Evolutionary conservation across 2,329 filamentous ascomycete genomes (phyloP).

Genomic region (Harringtonia aguacate): DNA sequence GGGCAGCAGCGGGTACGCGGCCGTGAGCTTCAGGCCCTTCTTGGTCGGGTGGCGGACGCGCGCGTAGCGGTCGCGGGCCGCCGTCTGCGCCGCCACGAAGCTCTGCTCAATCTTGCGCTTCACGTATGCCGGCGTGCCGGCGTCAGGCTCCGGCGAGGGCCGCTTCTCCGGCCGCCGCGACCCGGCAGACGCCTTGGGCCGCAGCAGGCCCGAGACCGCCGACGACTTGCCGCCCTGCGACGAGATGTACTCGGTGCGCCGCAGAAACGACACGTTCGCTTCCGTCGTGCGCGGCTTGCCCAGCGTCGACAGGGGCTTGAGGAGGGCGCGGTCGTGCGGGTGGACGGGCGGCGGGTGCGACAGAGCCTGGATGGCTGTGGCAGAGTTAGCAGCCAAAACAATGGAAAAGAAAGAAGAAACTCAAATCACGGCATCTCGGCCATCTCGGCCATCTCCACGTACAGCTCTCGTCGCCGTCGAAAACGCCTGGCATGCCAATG

Average conservation of each 20-base stretch:
- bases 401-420: no score
- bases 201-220: neutral
- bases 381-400: no score
- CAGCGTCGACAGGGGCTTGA: conserved; percentile 73
- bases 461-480: conserved; percentile 93
- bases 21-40: conserved; percentile 45
- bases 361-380: conserved; percentile 68
- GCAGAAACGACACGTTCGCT: conserved; percentile 80
- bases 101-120: conserved; percentile 55
- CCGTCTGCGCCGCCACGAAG: conserved; percentile 43
- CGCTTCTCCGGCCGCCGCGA: conserved; percentile 33
- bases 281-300: conserved; percentile 73
- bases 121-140: conserved; percentile 55
- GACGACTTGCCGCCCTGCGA: conserved; percentile 38
- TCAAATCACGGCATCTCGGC: no score
- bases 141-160: conserved; percentile 25
- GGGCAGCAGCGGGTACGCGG: conserved; percentile 50
- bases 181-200: conserved; percentile 1
- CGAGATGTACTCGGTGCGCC: conserved; percentile 91
- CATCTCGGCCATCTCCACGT: conserved; percentile 20
- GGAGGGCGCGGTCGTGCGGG: conserved; percentile 71
- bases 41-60: conserved; percentile 49
- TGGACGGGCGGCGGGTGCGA: conserved; percentile 62
- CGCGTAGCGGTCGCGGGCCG: conserved; percentile 44
- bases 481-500: conserved; percentile 88